Evolutionary conservation across 352 stramenopile species (phyloP).

Genomic region (Pythium myriotylum): DNA sequence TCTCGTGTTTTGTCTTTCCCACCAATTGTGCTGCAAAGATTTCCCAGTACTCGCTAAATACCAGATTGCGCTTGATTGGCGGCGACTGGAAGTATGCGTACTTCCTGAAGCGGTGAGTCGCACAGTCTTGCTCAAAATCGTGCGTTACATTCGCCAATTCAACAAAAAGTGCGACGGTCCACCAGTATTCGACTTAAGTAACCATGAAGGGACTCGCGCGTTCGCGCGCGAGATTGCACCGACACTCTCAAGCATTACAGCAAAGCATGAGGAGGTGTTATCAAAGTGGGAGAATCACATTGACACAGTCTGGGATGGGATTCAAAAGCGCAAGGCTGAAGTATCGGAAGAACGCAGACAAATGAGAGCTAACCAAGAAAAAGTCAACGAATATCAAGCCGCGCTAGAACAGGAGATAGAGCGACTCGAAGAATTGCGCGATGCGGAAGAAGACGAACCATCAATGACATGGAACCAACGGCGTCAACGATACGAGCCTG

Average conservation of each 20-base stretch:
- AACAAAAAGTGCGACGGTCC: background rate
- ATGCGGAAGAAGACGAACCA: background rate
- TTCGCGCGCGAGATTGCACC: conserved; percentile 5
- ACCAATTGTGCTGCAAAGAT: background rate
- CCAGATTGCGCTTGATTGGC: conserved; percentile 21
- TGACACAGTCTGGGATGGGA: conserved; percentile 3
- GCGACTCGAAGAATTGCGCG: conserved; percentile 5
- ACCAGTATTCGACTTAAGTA: conserved; percentile 10
- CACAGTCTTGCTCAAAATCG: conserved; percentile 1
- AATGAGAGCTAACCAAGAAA: conserved; percentile 13
- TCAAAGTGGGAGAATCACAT: conserved; percentile 1
- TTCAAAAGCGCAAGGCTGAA: conserved; percentile 15
- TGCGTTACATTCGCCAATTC: background rate
- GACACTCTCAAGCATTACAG: background rate
- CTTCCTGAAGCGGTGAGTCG: background rate
- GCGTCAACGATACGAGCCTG: background rate
- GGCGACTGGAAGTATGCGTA: conserved; percentile 12
- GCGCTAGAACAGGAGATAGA: conserved; percentile 1
- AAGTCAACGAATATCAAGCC: background rate
- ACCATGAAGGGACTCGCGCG: conserved; percentile 3
- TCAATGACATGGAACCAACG: background rate
- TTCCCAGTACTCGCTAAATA: background rate
- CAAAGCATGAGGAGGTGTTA: conserved; percentile 3
- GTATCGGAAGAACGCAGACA: background rate
- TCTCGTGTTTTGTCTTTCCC: conserved; percentile 9